A percentile compares a stretch with the other conserved stretches of the same genome.
phyloP scores from a whole-genome alignment of 225 moss, liverwort and hornwort genomes.

The Straminergon stramineum region DNA sequence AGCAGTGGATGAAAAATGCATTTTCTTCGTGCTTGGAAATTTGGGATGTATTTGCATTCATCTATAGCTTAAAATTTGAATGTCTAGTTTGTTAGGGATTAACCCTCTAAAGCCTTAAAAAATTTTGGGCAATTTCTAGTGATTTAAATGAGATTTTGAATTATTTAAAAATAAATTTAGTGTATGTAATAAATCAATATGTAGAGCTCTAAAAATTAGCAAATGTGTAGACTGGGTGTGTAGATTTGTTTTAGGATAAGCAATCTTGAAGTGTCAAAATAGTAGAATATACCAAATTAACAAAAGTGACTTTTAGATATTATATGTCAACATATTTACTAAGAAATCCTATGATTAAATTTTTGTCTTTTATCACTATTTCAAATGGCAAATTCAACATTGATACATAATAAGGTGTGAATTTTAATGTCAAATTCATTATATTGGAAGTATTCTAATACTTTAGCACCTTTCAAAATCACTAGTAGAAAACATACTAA shows the following conservation, averaged over 20 bases:
- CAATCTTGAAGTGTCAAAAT: neutral
- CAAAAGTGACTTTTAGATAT: neutral
- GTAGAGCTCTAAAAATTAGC: neutral
- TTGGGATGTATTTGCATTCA: neutral
- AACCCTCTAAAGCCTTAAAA: neutral
- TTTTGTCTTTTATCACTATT: too few species aligned
- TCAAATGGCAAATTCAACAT: neutral
- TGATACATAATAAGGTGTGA: neutral
- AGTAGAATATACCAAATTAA: neutral
- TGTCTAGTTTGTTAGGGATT: accelerated
- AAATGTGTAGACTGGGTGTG: neutral
- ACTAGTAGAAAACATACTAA: too few species aligned
- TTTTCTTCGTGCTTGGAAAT: neutral
- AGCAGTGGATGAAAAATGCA: too few species aligned
- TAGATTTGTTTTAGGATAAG: neutral
- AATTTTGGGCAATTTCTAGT: neutral
- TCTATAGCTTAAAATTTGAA: too few species aligned
- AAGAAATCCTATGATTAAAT: neutral
- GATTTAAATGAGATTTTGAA: neutral
- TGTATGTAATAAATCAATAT: neutral
- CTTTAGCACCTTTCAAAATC: neutral
- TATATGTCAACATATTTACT: neutral
- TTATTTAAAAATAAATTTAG: neutral
- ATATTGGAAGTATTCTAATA: neutral
- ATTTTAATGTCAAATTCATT: neutral